Conservation (phyloP, 495 filamentous ascomycete species). For the Podospora australis region DNA sequence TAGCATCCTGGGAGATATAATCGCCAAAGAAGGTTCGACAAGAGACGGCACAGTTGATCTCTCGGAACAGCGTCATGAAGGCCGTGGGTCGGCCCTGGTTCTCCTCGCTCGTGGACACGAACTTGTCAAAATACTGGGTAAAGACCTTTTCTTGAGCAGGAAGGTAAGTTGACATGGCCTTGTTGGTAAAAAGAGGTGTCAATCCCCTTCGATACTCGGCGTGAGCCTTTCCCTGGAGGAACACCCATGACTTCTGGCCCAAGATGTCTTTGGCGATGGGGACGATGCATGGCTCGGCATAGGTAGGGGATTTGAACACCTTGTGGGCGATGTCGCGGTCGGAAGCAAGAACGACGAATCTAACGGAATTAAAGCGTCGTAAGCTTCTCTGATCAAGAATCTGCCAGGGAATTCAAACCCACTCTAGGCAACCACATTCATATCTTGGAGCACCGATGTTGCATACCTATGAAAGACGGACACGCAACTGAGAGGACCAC, state of each 20-base stretch:
- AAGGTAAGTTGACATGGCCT: constrained; percentile 74
- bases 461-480: constrained; percentile 98
- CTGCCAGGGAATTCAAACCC: no score
- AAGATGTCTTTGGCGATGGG: constrained; percentile 86
- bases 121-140: constrained; percentile 69
- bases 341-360: constrained; percentile 92
- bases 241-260: constrained; percentile 85
- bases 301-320: constrained; percentile 85
- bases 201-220: constrained; percentile 91
- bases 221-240: constrained; percentile 84
- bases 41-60: constrained; percentile 86
- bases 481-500: constrained; percentile 83
- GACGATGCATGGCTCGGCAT: constrained; percentile 89
- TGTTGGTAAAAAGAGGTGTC: constrained; percentile 83
- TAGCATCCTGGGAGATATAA: constrained; percentile 74
- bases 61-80: constrained; percentile 86
- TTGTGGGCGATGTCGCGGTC: constrained; percentile 88
- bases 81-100: constrained; percentile 60
- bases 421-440: no score
- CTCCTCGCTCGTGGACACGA: constrained; percentile 62
- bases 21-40: constrained; percentile 89
- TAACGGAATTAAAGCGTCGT: constrained; percentile 28
- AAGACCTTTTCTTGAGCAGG: constrained; percentile 84
- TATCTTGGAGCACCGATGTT: no score
- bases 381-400: no score